Evolutionary conservation across 805 yeast species (phyloP).

Genomic region (Hanseniaspora mollemarum): DNA sequence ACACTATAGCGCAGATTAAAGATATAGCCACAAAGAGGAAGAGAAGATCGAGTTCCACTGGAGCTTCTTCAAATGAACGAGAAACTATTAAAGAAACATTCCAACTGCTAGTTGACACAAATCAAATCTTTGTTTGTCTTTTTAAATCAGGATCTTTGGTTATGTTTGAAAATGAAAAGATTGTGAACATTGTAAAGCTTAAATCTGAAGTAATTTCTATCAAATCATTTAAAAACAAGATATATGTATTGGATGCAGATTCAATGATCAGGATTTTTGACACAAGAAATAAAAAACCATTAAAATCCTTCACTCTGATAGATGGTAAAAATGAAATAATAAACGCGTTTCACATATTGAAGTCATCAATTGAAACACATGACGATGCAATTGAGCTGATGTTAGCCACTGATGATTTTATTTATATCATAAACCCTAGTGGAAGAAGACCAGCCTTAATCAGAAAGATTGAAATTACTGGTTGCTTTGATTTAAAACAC

Average conservation of each 20-base stretch:
- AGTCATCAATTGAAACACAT: constrained; percentile 11
- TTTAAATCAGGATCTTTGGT: constrained; percentile 27
- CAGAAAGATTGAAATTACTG: constrained; percentile 21
- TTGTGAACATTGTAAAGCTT: constrained; percentile 31
- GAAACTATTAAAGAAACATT: constrained; percentile 14
- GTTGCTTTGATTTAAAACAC: constrained; percentile 20
- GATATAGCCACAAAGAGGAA: constrained; percentile 12
- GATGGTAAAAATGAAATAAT: constrained; percentile 29
- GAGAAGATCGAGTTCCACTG: constrained; percentile 7
- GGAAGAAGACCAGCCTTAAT: constrained; percentile 28
- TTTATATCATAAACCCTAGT: constrained; percentile 55
- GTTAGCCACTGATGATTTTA: constrained; percentile 32
- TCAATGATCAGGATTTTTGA: constrained; percentile 28
- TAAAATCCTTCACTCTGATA: constrained; percentile 29
- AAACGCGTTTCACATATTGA: constrained; percentile 24
- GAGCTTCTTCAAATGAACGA: constrained; percentile 14
- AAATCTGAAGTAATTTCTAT: constrained; percentile 30
- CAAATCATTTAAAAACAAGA: constrained; percentile 27
- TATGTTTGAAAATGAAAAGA: constrained; percentile 28
- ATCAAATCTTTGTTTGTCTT: constrained; percentile 23
- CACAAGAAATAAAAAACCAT: constrained; percentile 27
- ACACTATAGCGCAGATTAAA: constrained; percentile 4
- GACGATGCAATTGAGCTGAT: constrained; percentile 21
- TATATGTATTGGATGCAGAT: constrained; percentile 30
- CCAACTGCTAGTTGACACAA: constrained; percentile 19